These are phyloP conservation scores for Mitragyna speciosa DNA, from an alignment of 257 asterid genomes.

Conservation along the genomic window DNA sequence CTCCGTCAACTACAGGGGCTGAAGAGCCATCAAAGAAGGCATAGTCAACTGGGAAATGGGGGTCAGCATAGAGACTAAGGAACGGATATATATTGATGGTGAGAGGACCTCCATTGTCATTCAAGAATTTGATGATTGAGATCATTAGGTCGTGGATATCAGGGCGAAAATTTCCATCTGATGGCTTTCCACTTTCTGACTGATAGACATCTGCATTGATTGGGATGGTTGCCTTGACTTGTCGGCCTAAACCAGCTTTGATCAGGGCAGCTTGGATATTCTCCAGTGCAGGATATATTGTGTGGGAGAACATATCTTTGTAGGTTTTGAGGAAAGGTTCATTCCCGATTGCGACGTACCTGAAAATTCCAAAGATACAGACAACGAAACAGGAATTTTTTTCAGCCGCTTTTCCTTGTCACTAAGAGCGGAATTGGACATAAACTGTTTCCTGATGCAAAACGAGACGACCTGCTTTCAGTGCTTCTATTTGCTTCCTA, in stretches of 20 bases:
- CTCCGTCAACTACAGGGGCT: conserved; percentile 70
- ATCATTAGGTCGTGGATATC: conserved; percentile 39
- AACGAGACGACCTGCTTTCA: neutral
- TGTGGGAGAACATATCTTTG: conserved; percentile 31
- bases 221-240: conserved; percentile 45
- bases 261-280: conserved; percentile 47
- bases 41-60: conserved; percentile 40
- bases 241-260: conserved; percentile 44
- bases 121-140: conserved; percentile 38
- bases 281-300: conserved; percentile 35
- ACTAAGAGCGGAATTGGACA: neutral
- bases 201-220: conserved; percentile 47
- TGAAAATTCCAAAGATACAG: conserved; percentile 15
- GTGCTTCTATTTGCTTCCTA: neutral
- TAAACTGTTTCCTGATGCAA: neutral
- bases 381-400: neutral
- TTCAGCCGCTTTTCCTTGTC: neutral
- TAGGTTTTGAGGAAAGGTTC: conserved; percentile 42
- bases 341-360: conserved; percentile 56
- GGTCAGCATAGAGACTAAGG: conserved; percentile 45
- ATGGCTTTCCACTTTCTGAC: conserved; percentile 31
- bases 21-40: conserved; percentile 66
- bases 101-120: conserved; percentile 38
- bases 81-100: conserved; percentile 47
- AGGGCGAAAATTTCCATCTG: conserved; percentile 40